Evolutionary conservation across 257 asterid species (phyloP).

Genomic region (Plantago elongata): DNA sequence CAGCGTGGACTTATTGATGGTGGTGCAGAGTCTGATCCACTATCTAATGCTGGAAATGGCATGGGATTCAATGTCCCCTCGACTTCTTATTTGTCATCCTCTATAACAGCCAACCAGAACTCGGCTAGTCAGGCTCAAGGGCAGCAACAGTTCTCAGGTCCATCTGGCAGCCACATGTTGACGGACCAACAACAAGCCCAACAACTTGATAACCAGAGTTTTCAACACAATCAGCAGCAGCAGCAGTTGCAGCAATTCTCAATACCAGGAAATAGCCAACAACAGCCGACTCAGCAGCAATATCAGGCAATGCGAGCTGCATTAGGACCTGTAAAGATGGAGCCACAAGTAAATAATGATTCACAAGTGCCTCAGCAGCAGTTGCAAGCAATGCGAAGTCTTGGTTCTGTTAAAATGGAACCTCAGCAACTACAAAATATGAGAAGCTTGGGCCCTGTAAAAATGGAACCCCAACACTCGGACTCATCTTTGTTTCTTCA

Average conservation of each 20-base stretch:
- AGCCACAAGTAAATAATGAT: constrained; percentile 55
- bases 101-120: constrained; percentile 40
- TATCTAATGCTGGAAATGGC: constrained; percentile 52
- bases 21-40: constrained; percentile 62
- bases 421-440: constrained; percentile 61
- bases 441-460: constrained; percentile 58
- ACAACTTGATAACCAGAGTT: constrained; percentile 48
- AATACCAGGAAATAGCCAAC: constrained; percentile 52
- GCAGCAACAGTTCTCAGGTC: constrained; percentile 58
- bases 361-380: constrained; percentile 54
- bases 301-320: constrained; percentile 65
- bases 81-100: constrained; percentile 39
- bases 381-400: constrained; percentile 53
- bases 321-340: constrained; percentile 66
- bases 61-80: constrained; percentile 56
- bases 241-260: constrained; percentile 54
- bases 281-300: constrained; percentile 52
- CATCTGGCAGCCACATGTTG: constrained; percentile 53
- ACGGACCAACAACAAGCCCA: constrained; percentile 63
- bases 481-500: constrained; percentile 67
- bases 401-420: constrained; percentile 63
- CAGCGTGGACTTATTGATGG: constrained; percentile 58
- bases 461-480: constrained; percentile 73
- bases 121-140: constrained; percentile 63
- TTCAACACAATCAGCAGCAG: constrained; percentile 66